These are phyloP conservation scores for Exsudoporus floridanus DNA, from an alignment of 1,284 basidiomycete genomes.

Conservation along the genomic window DNA sequence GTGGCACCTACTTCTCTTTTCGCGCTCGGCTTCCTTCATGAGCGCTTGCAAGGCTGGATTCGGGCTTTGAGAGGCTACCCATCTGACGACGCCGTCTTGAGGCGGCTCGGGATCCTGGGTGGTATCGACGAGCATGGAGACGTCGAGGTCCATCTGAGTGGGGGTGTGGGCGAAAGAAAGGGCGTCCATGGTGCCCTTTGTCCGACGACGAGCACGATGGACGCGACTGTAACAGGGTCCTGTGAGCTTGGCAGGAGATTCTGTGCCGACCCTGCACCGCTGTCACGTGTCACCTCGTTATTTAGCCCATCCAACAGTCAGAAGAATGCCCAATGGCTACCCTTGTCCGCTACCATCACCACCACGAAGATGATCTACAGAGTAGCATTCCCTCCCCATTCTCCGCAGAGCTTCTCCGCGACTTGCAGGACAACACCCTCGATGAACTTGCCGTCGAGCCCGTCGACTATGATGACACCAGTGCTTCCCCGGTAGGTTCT, in stretches of 20 bases:
- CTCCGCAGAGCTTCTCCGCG: constrained; percentile 23
- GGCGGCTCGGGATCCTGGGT: constrained; percentile 9
- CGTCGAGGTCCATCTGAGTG: constrained; percentile 3
- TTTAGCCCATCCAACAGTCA: constrained; percentile 2
- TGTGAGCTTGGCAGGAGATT: too few relatives aligned
- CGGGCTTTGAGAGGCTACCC: constrained; percentile 28
- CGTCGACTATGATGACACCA: constrained; percentile 22
- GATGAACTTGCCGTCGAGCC: constrained; percentile 30
- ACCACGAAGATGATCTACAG: constrained; percentile 8
- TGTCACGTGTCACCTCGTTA: constrained; percentile 22
- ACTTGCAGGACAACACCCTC: constrained; percentile 16
- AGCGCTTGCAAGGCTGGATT: constrained; percentile 28
- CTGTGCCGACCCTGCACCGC: constrained; percentile 13
- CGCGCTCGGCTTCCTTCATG: constrained; percentile 27
- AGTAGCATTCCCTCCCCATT: constrained; percentile 37
- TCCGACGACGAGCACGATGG: neutral
- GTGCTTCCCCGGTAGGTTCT: constrained; percentile 5
- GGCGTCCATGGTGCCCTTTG: constrained; percentile 1
- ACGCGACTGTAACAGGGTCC: too few relatives aligned
- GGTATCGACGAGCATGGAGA: constrained; percentile 15
- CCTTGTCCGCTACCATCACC: constrained; percentile 18
- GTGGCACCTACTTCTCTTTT: constrained; percentile 22
- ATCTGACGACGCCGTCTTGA: constrained; percentile 21
- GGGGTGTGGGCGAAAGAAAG: neutral
- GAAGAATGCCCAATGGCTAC: constrained; percentile 27